phyloP scores from a whole-genome alignment of 2,329 filamentous ascomycete genomes.

The Aurifilum marmelostoma region DNA sequence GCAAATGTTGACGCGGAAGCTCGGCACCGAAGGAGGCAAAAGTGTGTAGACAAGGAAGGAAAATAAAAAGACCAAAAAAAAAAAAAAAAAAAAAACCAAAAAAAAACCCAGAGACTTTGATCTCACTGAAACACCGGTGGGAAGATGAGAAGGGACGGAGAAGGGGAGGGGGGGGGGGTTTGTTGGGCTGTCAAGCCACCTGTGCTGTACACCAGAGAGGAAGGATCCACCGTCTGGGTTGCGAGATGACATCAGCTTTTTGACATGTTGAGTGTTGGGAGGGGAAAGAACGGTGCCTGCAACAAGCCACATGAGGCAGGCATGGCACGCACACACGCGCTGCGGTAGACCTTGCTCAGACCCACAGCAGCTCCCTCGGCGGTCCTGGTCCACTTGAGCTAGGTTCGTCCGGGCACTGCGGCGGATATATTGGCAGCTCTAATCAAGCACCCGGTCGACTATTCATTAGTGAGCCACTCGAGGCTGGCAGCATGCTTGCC shows the following conservation, averaged over 20 bases:
- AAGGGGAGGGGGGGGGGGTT: background rate
- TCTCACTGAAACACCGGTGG: background rate
- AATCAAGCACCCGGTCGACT: background rate
- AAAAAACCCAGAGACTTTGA: background rate
- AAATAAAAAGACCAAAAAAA: background rate
- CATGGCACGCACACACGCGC: conserved; percentile 11
- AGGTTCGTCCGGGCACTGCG: background rate
- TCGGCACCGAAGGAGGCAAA: background rate
- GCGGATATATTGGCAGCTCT: background rate
- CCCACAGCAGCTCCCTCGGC: background rate
- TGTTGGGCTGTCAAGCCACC: conserved; percentile 19
- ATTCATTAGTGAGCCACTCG: background rate
- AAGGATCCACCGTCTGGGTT: conserved; percentile 6
- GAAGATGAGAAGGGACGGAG: too few species aligned
- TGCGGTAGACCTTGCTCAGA: background rate
- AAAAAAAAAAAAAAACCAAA: background rate
- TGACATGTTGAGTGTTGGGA: background rate
- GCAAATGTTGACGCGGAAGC: background rate
- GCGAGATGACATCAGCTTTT: conserved; percentile 25
- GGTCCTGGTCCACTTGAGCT: background rate
- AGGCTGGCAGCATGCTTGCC: background rate
- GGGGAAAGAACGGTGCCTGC: conserved; percentile 9
- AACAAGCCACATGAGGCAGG: conserved; percentile 16
- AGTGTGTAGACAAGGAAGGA: background rate
- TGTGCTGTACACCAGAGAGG: background rate